Base-by-base conservation (phyloP, 164 flowering plant genomes). In the Chloranthus sessilifolius region DNA sequence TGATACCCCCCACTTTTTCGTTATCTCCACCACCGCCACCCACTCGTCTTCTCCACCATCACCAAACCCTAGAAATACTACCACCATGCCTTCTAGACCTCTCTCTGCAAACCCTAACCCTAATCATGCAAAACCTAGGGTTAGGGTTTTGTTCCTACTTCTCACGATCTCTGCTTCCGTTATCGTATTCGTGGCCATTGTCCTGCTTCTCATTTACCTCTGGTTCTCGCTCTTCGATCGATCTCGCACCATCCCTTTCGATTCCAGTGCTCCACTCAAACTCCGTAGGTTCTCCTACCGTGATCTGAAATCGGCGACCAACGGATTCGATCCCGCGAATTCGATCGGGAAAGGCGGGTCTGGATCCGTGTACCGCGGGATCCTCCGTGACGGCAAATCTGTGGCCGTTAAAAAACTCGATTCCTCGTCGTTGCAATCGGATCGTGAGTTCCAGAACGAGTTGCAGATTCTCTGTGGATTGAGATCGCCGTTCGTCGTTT, bases 371-470 rank as follows among this genome's bases (percentile, higher is more conserved):
- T 92, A 63, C 66, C 67, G 77, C 16, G 96, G 96, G 8, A 63
- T 82, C 46, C 61, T 82, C 6, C 64, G 71, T 5, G 85, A 79
- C 47, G 96, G 98, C 1, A 88, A 82, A 60, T 63, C 79, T 23
- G 78, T 83, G 9, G 96, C 98, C 0, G 67, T 92, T 34, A 92
- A 92, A 59, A 67, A 70, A 21, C 78, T 83, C 41, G 88, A 80
- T 37, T 31, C 61, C 15, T 14, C 66, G 2, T 74, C 81, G 0
- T 44, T 70, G 8, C 82, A 83, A 57, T 62, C 78, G 10, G 95
- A 84, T 45, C 61, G 73, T 2, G 96, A 92, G 74, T 92, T 92
- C 46, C 96, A 78, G 56, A 94, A 83, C 54, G 99, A 94, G 81
- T 35, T 89, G 45, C 83, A 76, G 72, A 75, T 89, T 25, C 86